phyloP scores from a whole-genome alignment of 192 early-diverging fungal genomes.

The Umbelopsis isabellina region DNA sequence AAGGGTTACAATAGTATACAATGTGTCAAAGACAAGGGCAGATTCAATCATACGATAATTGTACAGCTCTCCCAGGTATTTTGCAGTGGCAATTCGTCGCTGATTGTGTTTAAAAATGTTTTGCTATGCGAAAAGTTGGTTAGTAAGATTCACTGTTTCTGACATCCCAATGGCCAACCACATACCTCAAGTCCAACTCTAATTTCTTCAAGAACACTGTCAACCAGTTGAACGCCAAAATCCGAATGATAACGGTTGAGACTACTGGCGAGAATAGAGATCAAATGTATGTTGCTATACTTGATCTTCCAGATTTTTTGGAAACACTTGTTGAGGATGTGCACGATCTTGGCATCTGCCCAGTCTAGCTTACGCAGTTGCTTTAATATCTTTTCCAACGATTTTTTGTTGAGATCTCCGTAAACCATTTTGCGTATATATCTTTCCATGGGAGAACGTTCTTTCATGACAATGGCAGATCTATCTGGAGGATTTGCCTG shows the following conservation, averaged over 20 bases:
- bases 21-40: conserved; percentile 76
- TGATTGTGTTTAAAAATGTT: conserved; percentile 96
- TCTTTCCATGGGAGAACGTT: conserved; percentile 79
- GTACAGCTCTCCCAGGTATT: conserved; percentile 92
- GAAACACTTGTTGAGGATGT: conserved; percentile 76
- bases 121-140: conserved; percentile 36
- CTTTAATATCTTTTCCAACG: conserved; percentile 67
- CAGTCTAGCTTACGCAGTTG: conserved; percentile 88
- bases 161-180: not conserved
- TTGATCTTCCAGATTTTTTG: conserved; percentile 94
- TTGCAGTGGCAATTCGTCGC: conserved; percentile 75
- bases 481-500: conserved; percentile 84
- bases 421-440: conserved; percentile 92
- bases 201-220: conserved; percentile 83
- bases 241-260: conserved; percentile 81
- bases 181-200: conserved; percentile 82
- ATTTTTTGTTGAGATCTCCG: conserved; percentile 74
- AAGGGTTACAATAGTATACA: conserved; percentile 81
- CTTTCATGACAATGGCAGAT: conserved; percentile 63
- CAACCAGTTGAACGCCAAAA: conserved; percentile 89
- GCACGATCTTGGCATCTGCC: conserved; percentile 62
- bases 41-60: conserved; percentile 87
- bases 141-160: not conserved
- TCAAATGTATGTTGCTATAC: conserved; percentile 80
- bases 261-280: conserved; percentile 80